These are phyloP conservation scores for Fusarium sublunatum DNA, from an alignment of 2,329 filamentous ascomycete genomes.

Conservation along the genomic window DNA sequence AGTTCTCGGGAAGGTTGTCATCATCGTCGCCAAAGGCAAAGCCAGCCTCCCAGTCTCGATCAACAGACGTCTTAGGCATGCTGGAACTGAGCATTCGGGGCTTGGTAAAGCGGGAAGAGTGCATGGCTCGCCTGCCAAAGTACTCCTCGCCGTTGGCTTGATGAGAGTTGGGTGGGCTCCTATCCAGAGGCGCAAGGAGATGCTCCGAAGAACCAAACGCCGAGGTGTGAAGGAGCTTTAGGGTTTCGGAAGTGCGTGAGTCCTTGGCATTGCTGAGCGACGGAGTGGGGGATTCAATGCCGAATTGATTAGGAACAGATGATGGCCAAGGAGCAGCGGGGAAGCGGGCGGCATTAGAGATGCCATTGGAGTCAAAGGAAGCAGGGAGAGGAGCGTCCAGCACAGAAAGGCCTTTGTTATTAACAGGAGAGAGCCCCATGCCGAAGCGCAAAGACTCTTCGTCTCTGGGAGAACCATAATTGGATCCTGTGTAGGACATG, in stretches of 20 bases:
- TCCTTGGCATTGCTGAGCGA: conserved; percentile 74
- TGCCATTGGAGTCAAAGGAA: conserved; percentile 95
- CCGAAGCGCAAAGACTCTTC: conserved; percentile 68
- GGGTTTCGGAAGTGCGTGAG: conserved; percentile 69
- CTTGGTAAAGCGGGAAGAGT: conserved; percentile 74
- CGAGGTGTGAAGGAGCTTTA: conserved; percentile 73
- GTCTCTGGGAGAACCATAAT: conserved; percentile 86
- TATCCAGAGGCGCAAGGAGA: conserved; percentile 62
- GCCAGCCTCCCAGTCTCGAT: conserved; percentile 72
- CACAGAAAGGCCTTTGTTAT: conserved; percentile 81
- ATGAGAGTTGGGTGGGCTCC: conserved; percentile 64
- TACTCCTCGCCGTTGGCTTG: conserved; percentile 67
- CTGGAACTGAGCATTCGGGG: conserved; percentile 76
- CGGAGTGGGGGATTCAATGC: conserved; percentile 84
- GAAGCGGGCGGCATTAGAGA: conserved; percentile 89
- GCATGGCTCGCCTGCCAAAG: conserved; percentile 77
- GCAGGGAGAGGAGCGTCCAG: conserved; percentile 92
- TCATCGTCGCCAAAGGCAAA: conserved; percentile 88
- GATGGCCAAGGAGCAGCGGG: conserved; percentile 83
- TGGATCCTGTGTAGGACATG: conserved; percentile 66
- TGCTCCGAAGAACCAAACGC: conserved; percentile 75
- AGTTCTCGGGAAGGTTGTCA: conserved; percentile 58
- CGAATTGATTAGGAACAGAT: conserved; percentile 92
- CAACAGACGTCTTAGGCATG: conserved; percentile 72
- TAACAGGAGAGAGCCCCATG: conserved; percentile 82